Evolutionary conservation across 768 basidiomycete species (phyloP), one percentile per base, ranked within the genome.

Genomic region (Lactarius sanguifluus): DNA sequence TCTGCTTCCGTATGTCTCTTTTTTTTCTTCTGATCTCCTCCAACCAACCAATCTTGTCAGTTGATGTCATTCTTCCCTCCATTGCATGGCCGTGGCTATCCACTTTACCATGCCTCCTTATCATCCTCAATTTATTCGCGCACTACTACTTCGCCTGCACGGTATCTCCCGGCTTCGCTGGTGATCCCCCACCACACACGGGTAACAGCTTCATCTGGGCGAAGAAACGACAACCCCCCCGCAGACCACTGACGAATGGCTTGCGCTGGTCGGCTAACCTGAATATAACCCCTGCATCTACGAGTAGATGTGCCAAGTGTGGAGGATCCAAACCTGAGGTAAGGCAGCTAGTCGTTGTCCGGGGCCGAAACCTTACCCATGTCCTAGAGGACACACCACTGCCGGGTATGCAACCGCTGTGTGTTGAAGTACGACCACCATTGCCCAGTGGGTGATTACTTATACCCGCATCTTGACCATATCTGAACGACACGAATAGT

Each of bases 361-460:
- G 9, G 18, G 30, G 9, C 45, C 45, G 18, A 25, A n/a, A n/a
- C 45, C 20, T 13, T 60, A 25, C 43, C n/a, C 40, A 23, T 30
- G 28, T 34, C 25, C 28, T 28, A 96, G 94, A 86, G 95, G 78
- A 83, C 95, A 10, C 95, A 98, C 75, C 95, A 96, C 76, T 97
- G 95, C 77, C 83, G 88, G 30, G 89, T 97, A 73, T 97, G 95
- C 75, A 92, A 94, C 71, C 85, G 83, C 60, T 97, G 95, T 73
- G 86, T 97, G 32, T 75, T 98, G 55, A 94, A 94, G 74, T 95
- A 88, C 74, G 93, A 94, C 73, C 93, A 94, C 72, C 93, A 94
- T 75, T 94, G 93, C 78, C 92, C 92, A 64, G 91, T 93, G 74
- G 76, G 90, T 87, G n/a, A 34, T n/a, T 47, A 23, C 57, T 57